These are phyloP conservation scores for Laguncularia racemosa DNA, from an alignment of 345 rosid genomes.

Conservation along the genomic window DNA sequence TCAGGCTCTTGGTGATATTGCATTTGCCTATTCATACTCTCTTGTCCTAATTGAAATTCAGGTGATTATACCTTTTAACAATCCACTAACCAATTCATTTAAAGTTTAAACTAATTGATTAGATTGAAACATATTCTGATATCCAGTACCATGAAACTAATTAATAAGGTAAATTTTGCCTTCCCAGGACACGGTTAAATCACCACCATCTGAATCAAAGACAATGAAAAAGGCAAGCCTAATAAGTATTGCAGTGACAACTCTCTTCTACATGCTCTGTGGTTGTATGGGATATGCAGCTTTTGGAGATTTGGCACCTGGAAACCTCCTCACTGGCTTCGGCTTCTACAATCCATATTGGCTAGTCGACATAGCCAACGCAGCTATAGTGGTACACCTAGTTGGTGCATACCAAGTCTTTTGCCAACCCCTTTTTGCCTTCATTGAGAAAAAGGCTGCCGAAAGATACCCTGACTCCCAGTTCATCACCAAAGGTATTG, in stretches of 20 bases:
- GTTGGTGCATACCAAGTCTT: slow-evolving; percentile 75
- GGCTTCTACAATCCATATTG: slow-evolving; percentile 73
- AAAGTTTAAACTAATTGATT: background rate
- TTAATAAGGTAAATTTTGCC: background rate
- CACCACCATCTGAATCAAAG: slow-evolving; percentile 44
- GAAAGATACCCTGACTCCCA: slow-evolving; percentile 29
- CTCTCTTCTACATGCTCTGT: slow-evolving; percentile 45
- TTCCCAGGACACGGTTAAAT: slow-evolving; percentile 34
- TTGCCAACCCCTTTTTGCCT: slow-evolving; percentile 68
- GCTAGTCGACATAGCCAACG: slow-evolving; percentile 65
- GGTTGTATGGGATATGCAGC: slow-evolving; percentile 75
- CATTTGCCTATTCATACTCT: slow-evolving; percentile 42
- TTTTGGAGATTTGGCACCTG: slow-evolving; percentile 60
- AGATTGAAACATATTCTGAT: background rate
- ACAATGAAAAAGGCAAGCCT: slow-evolving; percentile 45
- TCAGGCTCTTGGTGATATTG: slow-evolving; percentile 41
- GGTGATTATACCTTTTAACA: slow-evolving; percentile 13
- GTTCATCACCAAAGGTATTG: slow-evolving; percentile 41
- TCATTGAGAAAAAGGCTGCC: slow-evolving; percentile 35
- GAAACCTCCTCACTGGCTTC: slow-evolving; percentile 70
- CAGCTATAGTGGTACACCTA: slow-evolving; percentile 61
- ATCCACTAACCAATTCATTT: background rate
- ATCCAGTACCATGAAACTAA: too few relatives aligned
- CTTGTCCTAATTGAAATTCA: slow-evolving; percentile 38
- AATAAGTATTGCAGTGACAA: slow-evolving; percentile 25